phyloP scores from a whole-genome alignment of 345 rosid species.

The Conringia planisiliqua region DNA sequence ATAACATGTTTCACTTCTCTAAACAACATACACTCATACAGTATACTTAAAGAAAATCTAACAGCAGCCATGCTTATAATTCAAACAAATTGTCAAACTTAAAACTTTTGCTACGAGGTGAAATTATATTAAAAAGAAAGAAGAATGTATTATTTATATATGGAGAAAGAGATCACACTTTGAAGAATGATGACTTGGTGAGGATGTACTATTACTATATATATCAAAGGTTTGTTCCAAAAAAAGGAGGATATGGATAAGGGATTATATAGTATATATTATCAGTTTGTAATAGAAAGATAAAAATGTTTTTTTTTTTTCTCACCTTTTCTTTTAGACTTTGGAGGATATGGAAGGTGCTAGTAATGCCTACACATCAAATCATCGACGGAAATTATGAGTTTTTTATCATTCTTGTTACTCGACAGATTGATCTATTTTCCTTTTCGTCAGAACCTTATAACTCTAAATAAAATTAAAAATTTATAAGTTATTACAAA shows the following conservation, averaged over 20 bases:
- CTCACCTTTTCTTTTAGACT: not conserved
- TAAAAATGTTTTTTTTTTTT: not conserved
- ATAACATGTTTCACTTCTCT: not conserved
- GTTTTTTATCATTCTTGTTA: not conserved
- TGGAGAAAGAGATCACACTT: constrained; percentile 11
- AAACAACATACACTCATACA: not conserved
- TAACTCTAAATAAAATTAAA: not conserved
- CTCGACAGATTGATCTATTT: not conserved
- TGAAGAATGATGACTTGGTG: constrained; percentile 12
- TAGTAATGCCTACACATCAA: constrained; percentile 3
- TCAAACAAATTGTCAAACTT: not conserved
- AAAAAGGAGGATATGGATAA: not conserved
- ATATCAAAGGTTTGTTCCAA: not conserved
- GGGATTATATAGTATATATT: not conserved
- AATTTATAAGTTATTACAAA: too few species aligned
- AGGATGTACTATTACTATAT: not conserved
- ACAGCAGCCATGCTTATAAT: not conserved
- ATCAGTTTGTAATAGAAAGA: not conserved
- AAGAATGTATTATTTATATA: not conserved
- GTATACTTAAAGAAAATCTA: not conserved
- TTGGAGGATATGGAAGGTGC: constrained; percentile 7
- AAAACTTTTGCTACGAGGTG: not conserved
- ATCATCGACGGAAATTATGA: not conserved
- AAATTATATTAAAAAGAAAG: not conserved
- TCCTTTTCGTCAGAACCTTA: not conserved